These are phyloP conservation scores for Cryptococcus sp. DNA, from an alignment of 1,284 basidiomycete genomes.

Conservation along the genomic window DNA sequence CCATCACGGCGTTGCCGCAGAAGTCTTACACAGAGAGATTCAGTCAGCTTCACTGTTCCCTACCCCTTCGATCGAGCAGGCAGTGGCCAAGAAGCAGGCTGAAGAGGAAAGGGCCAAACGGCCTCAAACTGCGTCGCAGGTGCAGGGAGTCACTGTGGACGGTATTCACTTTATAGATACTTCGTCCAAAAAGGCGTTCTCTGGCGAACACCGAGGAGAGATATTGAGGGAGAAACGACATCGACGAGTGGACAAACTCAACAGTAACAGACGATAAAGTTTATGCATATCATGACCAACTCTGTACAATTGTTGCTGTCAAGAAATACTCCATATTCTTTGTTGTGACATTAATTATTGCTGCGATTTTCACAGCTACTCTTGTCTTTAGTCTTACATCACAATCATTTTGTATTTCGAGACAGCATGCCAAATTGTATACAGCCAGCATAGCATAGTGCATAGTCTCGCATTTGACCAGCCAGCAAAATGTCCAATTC, in stretches of 20 bases:
- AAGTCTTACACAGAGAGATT: constrained; percentile 16
- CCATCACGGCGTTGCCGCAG: constrained; percentile 16
- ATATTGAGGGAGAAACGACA: constrained; percentile 19
- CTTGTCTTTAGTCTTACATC: no score
- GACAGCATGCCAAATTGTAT: no score
- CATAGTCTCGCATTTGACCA: neutral
- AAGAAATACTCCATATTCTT: no score
- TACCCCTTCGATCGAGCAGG: constrained; percentile 19
- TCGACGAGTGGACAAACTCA: constrained; percentile 7
- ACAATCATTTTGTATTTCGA: no score
- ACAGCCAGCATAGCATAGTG: no score
- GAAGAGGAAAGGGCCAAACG: constrained; percentile 5
- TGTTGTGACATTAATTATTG: no score
- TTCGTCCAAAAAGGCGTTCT: constrained; percentile 8
- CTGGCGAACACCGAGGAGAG: constrained; percentile 6
- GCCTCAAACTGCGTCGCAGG: constrained; percentile 7
- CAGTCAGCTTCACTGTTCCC: constrained; percentile 17
- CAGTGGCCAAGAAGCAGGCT: constrained; percentile 15
- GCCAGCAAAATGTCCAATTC: constrained; percentile 10
- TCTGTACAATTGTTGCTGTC: no score
- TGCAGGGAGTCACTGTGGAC: constrained; percentile 10
- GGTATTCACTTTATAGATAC: constrained; percentile 20
- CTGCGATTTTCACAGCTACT: no score
- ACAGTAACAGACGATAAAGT: neutral
- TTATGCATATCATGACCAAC: no score